Conservation (phyloP, 2,329 filamentous ascomycete genomes). For the Colletotrichum acutatum region DNA sequence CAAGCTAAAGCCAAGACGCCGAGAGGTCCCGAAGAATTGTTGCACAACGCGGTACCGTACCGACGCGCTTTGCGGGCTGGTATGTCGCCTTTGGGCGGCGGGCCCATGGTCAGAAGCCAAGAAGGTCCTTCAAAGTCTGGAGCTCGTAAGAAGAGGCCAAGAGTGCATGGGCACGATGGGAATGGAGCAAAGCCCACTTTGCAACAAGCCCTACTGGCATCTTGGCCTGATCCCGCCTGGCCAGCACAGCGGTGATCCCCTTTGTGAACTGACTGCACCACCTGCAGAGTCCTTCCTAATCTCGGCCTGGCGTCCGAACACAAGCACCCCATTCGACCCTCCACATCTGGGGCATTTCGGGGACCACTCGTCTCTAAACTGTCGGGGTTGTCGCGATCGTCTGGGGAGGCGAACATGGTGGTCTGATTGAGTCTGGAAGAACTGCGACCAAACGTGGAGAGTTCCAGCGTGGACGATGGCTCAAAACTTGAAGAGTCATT, state of each 20-base stretch:
- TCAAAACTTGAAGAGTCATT: neutral
- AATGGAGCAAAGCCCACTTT: slow-evolving; percentile 27
- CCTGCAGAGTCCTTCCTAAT: slow-evolving; percentile 31
- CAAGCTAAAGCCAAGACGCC: slow-evolving; percentile 30
- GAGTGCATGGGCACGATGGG: slow-evolving; percentile 24
- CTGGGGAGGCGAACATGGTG: slow-evolving; percentile 18
- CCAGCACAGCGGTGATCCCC: slow-evolving; percentile 26
- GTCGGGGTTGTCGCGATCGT: slow-evolving; percentile 19
- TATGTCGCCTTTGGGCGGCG: neutral
- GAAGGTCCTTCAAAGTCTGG: slow-evolving; percentile 20
- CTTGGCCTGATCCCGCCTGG: slow-evolving; percentile 25
- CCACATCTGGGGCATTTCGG: slow-evolving; percentile 21
- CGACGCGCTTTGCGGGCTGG: neutral
- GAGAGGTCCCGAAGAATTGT: slow-evolving; percentile 22
- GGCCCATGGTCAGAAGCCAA: neutral
- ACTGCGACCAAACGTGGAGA: slow-evolving; percentile 13
- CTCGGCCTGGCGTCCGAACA: slow-evolving; percentile 26
- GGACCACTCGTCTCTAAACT: slow-evolving; percentile 7
- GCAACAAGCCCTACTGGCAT: slow-evolving; percentile 26
- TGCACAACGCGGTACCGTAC: slow-evolving; percentile 13
- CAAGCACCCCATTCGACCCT: slow-evolving; percentile 28
- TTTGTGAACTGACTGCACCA: slow-evolving; percentile 16
- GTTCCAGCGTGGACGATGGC: neutral
- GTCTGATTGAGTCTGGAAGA: slow-evolving; percentile 5
- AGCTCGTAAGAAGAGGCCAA: slow-evolving; percentile 26